Base-by-base conservation (phyloP, 1,284 basidiomycete species). In the Thelephora terrestris region DNA sequence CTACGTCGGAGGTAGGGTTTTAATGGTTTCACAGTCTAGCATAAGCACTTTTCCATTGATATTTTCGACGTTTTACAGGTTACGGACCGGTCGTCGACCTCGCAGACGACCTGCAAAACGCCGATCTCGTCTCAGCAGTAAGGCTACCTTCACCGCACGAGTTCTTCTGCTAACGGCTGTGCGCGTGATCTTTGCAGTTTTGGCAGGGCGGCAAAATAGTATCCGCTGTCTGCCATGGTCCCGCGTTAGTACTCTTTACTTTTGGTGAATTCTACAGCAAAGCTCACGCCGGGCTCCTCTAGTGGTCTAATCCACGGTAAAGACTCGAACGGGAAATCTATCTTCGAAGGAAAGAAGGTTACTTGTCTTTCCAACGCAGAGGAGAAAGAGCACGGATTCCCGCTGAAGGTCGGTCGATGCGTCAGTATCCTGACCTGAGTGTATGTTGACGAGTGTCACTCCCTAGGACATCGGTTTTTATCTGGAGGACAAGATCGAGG, bases 1-100 rank as follows among this genome's bases (percentile, higher is more conserved):
- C 65, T 87, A 87, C 61, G 73, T 85, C 46, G 88, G 88, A 40
- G 88, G 80, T 27, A 82, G 85, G 57, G 83, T 83, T 2, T 83
- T n/a, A n/a, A n/a, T 85, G 14, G 75, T 81, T 43, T 67, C 88
- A 40, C 85, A 88, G n/a, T n/a, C 89, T 20, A 63, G 4, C 9
- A 9, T 27, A 9, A 9, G 9, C 25, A 9, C 9, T 27, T 27
- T n/a, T n/a, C n/a, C n/a, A n/a, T 27, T 27, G 25, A 9, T 9
- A 27, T 27, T 12, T 6, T 6, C 12, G 29, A 14, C 7, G 6
- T 32, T 10, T 6, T 14, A 32, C 29, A 32, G 29, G 29, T 10
- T 18, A 42, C 21, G 39, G 39, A 21, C 39, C 39, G 39, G 25
- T 25, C 21, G 21, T 42, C 39, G 39, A 42, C 21, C 39, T 42